phyloP scores from a whole-genome alignment of 164 flowering plant genomes.

The Umbilicus rupestris region DNA sequence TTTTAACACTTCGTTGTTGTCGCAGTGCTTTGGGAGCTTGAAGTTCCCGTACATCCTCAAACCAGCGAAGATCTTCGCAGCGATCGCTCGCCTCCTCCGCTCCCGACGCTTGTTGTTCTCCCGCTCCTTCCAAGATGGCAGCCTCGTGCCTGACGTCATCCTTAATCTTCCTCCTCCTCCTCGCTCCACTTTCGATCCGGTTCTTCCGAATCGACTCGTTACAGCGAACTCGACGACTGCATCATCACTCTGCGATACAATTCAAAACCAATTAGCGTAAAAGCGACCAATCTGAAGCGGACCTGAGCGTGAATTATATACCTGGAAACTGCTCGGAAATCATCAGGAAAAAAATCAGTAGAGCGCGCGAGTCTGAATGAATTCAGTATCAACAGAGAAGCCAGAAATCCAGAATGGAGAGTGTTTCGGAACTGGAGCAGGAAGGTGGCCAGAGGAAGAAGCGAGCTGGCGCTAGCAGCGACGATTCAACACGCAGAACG shows the following conservation, averaged over 20 bases:
- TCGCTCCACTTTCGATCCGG: not conserved
- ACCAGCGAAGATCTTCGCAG: slow-evolving; percentile 46
- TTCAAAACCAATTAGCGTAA: too few species aligned
- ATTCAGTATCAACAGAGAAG: too few species aligned
- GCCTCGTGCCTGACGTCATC: slow-evolving; percentile 36
- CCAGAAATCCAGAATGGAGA: too few species aligned
- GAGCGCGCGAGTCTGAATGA: too few species aligned
- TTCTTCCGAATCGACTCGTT: not conserved
- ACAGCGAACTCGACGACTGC: too few species aligned
- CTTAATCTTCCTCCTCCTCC: not conserved
- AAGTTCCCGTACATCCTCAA: slow-evolving; percentile 42
- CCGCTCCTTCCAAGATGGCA: slow-evolving; percentile 48
- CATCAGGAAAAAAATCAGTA: too few species aligned
- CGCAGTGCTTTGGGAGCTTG: slow-evolving; percentile 50
- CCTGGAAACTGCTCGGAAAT: too few species aligned
- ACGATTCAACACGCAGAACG: slow-evolving; percentile 1
- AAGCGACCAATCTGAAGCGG: too few species aligned
- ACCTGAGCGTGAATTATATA: too few species aligned
- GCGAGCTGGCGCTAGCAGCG: not conserved
- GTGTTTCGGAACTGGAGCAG: too few species aligned
- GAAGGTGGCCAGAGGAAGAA: not conserved
- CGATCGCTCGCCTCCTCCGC: slow-evolving; percentile 42
- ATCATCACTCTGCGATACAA: too few species aligned
- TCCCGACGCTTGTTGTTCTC: slow-evolving; percentile 51
- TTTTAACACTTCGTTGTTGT: slow-evolving; percentile 47